A percentile compares a stretch with the other conserved stretches of the same genome.
Evolutionary conservation across 306 rosid genomes (phyloP).

Genomic region (Trichosanthes cucumerina): DNA sequence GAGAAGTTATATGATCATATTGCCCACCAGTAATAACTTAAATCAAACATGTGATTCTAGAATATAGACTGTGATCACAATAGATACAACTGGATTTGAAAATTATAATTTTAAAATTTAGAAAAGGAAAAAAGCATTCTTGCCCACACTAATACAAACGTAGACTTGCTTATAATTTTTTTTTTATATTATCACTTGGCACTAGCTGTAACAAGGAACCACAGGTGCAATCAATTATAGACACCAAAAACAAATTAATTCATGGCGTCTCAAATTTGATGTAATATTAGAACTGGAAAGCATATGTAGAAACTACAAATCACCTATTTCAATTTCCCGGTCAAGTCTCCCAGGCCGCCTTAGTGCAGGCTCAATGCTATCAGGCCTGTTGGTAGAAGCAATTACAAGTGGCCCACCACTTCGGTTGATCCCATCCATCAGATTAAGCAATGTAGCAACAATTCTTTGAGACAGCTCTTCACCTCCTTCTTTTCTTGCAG

Average conservation of each 20-base stretch:
- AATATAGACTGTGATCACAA: neutral
- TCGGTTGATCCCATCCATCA: conserved; percentile 79
- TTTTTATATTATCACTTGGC: neutral
- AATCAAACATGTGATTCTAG: neutral
- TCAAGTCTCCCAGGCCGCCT: conserved; percentile 92
- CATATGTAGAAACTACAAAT: conserved; percentile 3
- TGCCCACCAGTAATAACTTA: neutral
- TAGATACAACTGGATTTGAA: neutral
- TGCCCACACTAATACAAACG: neutral
- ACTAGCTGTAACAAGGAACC: neutral
- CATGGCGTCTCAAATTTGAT: neutral
- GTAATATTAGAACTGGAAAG: neutral
- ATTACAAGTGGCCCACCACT: conserved; percentile 64
- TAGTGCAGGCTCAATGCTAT: conserved; percentile 81
- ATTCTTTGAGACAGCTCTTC: conserved; percentile 81
- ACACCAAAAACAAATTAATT: neutral
- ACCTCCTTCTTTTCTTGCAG: conserved; percentile 80
- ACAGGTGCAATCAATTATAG: neutral
- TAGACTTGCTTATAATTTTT: neutral
- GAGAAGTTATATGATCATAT: neutral
- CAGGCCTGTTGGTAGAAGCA: conserved; percentile 83
- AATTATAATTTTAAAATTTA: neutral
- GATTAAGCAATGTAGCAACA: conserved; percentile 63
- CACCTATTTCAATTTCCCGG: conserved; percentile 89
- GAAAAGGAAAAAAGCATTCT: neutral